Evolutionary conservation across 2,329 filamentous ascomycete genomes (phyloP).

Genomic region (Juglanconis oblonga): DNA sequence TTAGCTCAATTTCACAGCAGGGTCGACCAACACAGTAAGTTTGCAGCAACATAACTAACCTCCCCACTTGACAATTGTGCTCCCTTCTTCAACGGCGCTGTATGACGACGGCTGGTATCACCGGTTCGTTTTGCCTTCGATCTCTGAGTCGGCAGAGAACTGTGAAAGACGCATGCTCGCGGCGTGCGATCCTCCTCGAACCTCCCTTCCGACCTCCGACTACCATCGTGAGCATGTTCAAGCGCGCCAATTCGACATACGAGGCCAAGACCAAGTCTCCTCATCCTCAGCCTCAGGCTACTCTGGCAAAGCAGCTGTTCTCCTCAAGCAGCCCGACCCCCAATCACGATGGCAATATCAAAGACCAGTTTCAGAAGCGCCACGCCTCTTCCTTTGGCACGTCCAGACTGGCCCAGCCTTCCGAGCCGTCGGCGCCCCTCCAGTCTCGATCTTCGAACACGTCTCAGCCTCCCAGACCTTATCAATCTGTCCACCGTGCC

Average conservation of each 20-base stretch:
- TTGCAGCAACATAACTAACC: constrained; percentile 4
- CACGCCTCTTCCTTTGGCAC: constrained; percentile 28
- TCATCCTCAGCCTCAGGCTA: constrained; percentile 22
- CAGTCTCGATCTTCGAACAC: constrained; percentile 33
- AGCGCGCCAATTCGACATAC: constrained; percentile 25
- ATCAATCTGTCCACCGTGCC: constrained; percentile 16
- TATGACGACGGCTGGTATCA: constrained; percentile 23
- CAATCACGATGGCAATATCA: constrained; percentile 43
- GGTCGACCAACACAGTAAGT: neutral
- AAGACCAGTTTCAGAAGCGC: constrained; percentile 45
- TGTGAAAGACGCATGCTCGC: neutral
- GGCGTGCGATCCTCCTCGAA: neutral
- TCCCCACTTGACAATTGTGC: constrained; percentile 2
- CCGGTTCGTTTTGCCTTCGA: constrained; percentile 19
- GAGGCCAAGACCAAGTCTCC: constrained; percentile 32
- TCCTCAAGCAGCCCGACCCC: constrained; percentile 53
- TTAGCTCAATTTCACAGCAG: neutral
- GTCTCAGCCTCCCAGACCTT: constrained; percentile 22
- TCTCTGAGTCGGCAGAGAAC: constrained; percentile 16
- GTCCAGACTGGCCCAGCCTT: constrained; percentile 7
- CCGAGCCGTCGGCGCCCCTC: constrained; percentile 24
- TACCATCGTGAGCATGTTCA: constrained; percentile 15
- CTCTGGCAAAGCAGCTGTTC: constrained; percentile 51
- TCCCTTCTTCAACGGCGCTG: constrained; percentile 15
- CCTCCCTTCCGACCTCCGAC: neutral